Evolutionary conservation across 805 yeast genomes (phyloP), one percentile per base, ranked within the genome.

Genomic region (Spathaspora sp.): DNA sequence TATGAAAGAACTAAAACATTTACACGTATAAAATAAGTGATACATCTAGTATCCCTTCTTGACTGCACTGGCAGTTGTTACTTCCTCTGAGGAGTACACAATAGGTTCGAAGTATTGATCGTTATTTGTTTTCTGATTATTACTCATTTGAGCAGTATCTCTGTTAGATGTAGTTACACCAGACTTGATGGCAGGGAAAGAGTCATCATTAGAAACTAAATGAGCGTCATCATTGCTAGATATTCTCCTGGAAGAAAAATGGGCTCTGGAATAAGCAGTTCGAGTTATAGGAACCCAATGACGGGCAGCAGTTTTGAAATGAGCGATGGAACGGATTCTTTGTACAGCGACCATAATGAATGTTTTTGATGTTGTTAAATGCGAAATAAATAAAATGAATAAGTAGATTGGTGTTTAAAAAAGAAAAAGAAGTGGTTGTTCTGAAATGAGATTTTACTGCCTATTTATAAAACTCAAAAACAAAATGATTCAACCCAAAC

Each of bases 1-100:
- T 5, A 23, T 23, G 26, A 23, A 31, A 31, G 35, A 31, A 31
- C 35, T 31, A 8, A 31, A 31, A 31, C 12, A 31, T 11, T 28
- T 14, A 8, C 35, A 31, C n/a, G n/a, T 31, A 31, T 14, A 31
- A 10, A 14, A 10, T 31, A 11, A 11, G 12, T 14, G n/a, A 31
- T 31, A 31, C 35, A 4, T 31, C 35, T 31, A 31, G 35, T 57
- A 57, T 51, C 26, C 26, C 26, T 60, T 65, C 53, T 68, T 72
- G 53, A 71, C 77, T 53, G 77, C 76, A 52, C 76, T 73, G 52
- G 78, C 74, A 60, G 78, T 73, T 59, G 63, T 62, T 18, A 74
- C 58, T 48, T 74, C 77, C 53, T 73, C 78, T n/a, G 68, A 60
- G 26, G 77, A 72, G 52, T 62, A 66, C 17, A 74, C 65, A 32